phyloP scores from a whole-genome alignment of 78 protist genomes.

The Dictyostelium brefeldianum region DNA sequence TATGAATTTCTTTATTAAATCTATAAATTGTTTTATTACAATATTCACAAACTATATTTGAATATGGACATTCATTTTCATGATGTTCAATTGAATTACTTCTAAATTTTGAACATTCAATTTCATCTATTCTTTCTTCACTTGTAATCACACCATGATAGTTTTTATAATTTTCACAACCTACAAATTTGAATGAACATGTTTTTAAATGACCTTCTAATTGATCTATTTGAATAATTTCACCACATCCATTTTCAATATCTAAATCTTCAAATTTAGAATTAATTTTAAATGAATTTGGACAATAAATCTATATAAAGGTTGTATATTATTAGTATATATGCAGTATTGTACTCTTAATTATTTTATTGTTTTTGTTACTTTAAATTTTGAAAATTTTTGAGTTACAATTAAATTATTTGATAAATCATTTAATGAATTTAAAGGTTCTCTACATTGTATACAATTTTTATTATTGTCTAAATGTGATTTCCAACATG shows the following conservation, averaged over 20 bases:
- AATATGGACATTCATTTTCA: neutral
- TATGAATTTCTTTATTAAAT: neutral
- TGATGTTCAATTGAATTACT: neutral
- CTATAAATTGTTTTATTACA: neutral
- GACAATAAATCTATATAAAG: neutral
- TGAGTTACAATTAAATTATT: conserved; percentile 4
- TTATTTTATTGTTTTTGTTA: neutral
- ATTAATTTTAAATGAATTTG: neutral
- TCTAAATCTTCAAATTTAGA: neutral
- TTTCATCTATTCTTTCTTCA: neutral
- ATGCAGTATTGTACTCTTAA: too few relatives aligned
- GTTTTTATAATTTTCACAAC: neutral
- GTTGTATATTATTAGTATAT: neutral
- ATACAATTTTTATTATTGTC: conserved; percentile 1
- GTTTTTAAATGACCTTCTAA: neutral
- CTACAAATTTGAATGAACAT: neutral
- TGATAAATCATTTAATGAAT: neutral
- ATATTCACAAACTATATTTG: neutral
- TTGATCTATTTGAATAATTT: neutral
- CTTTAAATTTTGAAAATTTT: conserved; percentile 10
- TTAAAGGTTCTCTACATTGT: neutral
- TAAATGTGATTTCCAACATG: neutral
- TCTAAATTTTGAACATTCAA: neutral
- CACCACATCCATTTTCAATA: neutral
- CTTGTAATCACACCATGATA: neutral